Base-by-base conservation (phyloP, 2,329 filamentous ascomycete genomes). In the Paracoccidioides brasiliensis region DNA sequence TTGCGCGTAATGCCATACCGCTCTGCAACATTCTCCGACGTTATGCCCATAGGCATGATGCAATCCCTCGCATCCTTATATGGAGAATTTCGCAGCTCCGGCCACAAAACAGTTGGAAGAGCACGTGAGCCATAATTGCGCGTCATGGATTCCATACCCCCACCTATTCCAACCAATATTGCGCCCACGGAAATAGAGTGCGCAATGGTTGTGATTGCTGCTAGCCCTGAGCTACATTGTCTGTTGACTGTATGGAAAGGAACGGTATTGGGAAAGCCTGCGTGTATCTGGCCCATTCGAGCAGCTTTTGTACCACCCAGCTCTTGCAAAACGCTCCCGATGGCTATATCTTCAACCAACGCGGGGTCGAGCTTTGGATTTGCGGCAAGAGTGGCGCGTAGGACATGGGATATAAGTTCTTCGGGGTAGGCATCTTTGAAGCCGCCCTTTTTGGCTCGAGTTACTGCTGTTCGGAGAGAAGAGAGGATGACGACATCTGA, bases 91-190 rank as follows among this genome's bases (percentile, higher is more conserved):
- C 76, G 80, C 58, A 95, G 73, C 53, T 80, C 83, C 0, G 85
- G 83, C 88, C 89, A 95, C 9, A 89, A 72, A 60, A 89, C 81
- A 0, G 83, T 84, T 0, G 90, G 90, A 45, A 96, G 93, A n/a
- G 90, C 90, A 56, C 83, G 77, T 32, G 77, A 82, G 53, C 84
- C 90, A 71, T 96, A 96, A 73, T 95, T 95, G 61, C 85, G 76
- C 60, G 88, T 95, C 90, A 96, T 96, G 73, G 86, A 91, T 79
- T 96, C 90, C 87, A 94, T 95, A 35, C 90, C 90, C 1, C 87
- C 90, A 8, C 84, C 90, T 59, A 96, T 82, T 57, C 88, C 90
- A 0, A 79, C 76, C 59, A 83, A 80, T 53, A 91, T 85, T 62
- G 81, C 79, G 1, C 86, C 89, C 0, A 80, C 77, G n/a, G 82